A percentile compares a stretch with the other conserved stretches of the same genome.
Evolutionary conservation across 164 flowering plant genomes (phyloP).

Genomic region (Aristolochia californica): DNA sequence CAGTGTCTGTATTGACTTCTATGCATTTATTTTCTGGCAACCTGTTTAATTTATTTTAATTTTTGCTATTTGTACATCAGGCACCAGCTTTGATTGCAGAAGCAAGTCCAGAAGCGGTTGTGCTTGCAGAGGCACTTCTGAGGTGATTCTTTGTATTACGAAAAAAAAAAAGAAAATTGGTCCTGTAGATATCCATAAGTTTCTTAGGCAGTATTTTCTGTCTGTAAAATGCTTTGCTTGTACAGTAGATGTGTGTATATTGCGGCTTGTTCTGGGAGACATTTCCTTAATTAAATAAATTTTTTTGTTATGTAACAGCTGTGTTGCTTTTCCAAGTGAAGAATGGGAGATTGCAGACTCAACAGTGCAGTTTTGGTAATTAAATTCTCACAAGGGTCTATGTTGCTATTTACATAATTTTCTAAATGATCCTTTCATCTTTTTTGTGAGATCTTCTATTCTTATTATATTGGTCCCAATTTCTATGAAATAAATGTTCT

Average conservation of each 20-base stretch:
- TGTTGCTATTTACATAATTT: no score
- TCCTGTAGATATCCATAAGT: not conserved
- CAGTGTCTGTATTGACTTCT: no score
- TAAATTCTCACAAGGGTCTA: not conserved
- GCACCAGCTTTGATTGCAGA: constrained; percentile 82
- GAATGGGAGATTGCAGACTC: constrained; percentile 98
- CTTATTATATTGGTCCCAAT: no score
- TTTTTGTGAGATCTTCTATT: no score
- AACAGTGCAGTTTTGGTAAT: constrained; percentile 87
- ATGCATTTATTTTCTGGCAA: no score
- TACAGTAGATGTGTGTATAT: not conserved
- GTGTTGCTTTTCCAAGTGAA: constrained; percentile 85
- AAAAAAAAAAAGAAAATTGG: not conserved
- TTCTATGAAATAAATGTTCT: no score
- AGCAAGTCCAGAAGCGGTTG: constrained; percentile 75
- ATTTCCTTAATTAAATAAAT: not conserved
- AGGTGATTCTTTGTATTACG: constrained; percentile 39
- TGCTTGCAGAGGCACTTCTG: constrained; percentile 63
- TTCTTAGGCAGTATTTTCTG: not conserved
- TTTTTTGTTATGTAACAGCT: constrained; percentile 32
- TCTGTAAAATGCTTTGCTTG: not conserved
- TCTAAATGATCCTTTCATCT: no score
- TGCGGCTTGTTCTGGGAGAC: not conserved
- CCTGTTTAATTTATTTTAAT: constrained; percentile 1
- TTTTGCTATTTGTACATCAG: constrained; percentile 24